Conservation (phyloP, 306 rosid species). For the Rubus parviflorus region DNA sequence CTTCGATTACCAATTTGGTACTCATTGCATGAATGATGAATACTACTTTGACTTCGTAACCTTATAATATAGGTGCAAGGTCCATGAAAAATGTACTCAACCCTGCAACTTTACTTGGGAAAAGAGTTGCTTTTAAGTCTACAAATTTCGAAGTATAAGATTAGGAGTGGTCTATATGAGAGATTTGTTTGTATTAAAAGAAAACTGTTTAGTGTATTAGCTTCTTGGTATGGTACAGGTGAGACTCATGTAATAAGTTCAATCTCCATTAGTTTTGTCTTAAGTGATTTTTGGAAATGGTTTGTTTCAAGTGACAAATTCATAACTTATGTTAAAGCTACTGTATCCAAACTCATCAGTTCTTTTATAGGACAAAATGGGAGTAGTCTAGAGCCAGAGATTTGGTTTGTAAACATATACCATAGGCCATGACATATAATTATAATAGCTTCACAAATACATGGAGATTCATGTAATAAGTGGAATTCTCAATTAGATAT, state of each 20-base stretch:
- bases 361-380: background rate
- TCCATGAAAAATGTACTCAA: background rate
- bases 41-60: background rate
- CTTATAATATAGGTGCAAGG: background rate
- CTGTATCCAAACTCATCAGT: background rate
- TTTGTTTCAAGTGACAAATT: background rate
- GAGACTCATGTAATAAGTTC: background rate
- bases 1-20: background rate
- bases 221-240: background rate
- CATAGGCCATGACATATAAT: background rate
- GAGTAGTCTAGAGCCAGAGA: background rate
- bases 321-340: background rate
- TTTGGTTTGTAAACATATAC: background rate
- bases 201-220: background rate
- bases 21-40: background rate
- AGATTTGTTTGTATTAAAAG: background rate
- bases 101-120: background rate
- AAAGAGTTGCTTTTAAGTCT: background rate
- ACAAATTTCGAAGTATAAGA: background rate
- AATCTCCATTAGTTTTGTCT: background rate
- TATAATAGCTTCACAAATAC: too few relatives aligned
- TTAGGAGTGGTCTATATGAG: background rate
- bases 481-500: slow-evolving; percentile 2
- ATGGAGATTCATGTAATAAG: background rate
- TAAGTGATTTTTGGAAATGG: background rate